These are phyloP conservation scores for Psilocybe azurescens DNA, from an alignment of 768 basidiomycete species.

Conservation along the genomic window DNA sequence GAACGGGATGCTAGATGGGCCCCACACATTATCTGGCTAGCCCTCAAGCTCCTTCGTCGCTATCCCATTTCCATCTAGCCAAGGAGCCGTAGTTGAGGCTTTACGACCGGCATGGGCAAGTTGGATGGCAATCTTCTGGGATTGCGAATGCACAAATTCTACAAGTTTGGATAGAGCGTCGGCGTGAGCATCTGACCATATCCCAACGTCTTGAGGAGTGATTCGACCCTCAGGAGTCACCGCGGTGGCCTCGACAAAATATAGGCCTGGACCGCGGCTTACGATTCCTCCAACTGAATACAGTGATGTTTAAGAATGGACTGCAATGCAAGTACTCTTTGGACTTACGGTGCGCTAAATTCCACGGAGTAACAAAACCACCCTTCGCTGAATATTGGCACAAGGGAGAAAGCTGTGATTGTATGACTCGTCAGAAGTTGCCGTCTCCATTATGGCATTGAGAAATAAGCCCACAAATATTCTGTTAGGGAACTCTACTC, in stretches of 20 bases:
- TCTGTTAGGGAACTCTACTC: conserved; percentile 57
- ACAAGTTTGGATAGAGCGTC: conserved; percentile 47
- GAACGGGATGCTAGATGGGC: conserved; percentile 57
- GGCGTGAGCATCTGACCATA: conserved; percentile 60
- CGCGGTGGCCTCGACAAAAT: conserved; percentile 71
- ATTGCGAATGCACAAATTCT: conserved; percentile 73
- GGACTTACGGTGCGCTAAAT: conserved; percentile 60
- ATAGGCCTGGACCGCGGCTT: conserved; percentile 55
- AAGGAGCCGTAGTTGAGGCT: conserved; percentile 66
- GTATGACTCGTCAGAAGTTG: not conserved
- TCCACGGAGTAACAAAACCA: conserved; percentile 60
- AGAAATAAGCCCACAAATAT: conserved; percentile 44
- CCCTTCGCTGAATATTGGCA: conserved; percentile 65
- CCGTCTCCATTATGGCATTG: not conserved
- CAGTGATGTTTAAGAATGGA: not conserved
- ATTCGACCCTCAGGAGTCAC: too few species aligned
- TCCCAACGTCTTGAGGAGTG: too few species aligned
- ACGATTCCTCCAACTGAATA: conserved; percentile 49
- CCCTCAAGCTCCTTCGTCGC: conserved; percentile 49
- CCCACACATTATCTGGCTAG: too few species aligned
- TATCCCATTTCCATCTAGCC: conserved; percentile 44
- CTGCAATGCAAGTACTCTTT: conserved; percentile 13
- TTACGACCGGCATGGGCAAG: conserved; percentile 83
- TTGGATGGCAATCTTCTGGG: conserved; percentile 75
- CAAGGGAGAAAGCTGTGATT: conserved; percentile 52